phyloP scores from a whole-genome alignment of 2,329 filamentous ascomycete genomes.

The Sporothrix pseudoabietina region DNA sequence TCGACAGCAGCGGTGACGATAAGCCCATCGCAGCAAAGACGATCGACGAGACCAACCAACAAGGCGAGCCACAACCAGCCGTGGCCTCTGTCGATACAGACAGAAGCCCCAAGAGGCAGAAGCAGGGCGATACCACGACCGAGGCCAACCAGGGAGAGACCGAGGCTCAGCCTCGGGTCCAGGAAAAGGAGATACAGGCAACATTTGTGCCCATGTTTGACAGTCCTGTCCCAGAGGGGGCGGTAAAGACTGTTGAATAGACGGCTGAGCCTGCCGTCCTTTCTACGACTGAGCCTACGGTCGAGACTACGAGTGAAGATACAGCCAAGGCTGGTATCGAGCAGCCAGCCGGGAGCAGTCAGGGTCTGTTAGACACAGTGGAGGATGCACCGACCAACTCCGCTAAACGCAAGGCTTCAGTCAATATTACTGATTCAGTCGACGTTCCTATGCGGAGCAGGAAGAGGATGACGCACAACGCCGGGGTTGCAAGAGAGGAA shows the following conservation, averaged over 20 bases:
- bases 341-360: neutral
- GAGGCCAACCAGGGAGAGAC: neutral
- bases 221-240: neutral
- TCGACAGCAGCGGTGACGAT: neutral
- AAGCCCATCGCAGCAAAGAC: neutral
- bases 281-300: neutral
- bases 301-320: neutral
- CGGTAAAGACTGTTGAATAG: neutral
- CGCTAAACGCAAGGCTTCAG: neutral
- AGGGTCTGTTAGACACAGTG: neutral
- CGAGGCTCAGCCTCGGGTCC: neutral
- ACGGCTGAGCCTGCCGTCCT: neutral
- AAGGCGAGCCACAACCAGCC: too few relatives aligned
- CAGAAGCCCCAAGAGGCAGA: slow-evolving; percentile 11
- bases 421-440: neutral
- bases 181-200: neutral
- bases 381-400: neutral
- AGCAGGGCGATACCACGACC: neutral
- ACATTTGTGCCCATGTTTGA: neutral
- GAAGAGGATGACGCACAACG: neutral
- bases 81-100: neutral
- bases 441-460: neutral
- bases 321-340: neutral
- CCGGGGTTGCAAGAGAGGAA: neutral
- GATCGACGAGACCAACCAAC: too few relatives aligned